Evolutionary conservation across 202 grass and related monocot genomes (phyloP).

Genomic region (Schoenoplectus triqueter): DNA sequence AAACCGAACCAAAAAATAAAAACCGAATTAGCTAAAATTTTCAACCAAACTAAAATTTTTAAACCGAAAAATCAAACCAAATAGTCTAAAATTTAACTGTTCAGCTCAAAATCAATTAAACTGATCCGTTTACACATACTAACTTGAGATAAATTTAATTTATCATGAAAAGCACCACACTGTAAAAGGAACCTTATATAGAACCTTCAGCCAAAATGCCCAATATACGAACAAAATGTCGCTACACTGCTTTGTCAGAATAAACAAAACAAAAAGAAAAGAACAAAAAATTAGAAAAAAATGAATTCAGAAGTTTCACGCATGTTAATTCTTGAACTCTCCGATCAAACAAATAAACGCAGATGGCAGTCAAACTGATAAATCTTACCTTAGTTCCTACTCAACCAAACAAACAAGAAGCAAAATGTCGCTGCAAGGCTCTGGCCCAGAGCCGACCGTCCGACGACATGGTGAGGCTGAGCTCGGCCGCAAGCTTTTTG

Average conservation of each 20-base stretch:
- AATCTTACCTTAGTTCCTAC: not conserved
- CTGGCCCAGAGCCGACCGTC: conserved; percentile 52
- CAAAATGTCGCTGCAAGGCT: conserved; percentile 46
- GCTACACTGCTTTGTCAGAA: not conserved
- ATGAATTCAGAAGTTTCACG: conserved; percentile 19
- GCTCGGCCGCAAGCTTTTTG: conserved; percentile 70
- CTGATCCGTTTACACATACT: no score
- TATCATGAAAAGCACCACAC: not conserved
- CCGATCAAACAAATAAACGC: not conserved
- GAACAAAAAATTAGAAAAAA: not conserved
- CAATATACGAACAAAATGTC: no score
- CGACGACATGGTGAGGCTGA: conserved; percentile 61
- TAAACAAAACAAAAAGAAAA: not conserved
- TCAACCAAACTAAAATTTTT: no score
- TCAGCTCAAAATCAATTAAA: no score
- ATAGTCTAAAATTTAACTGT: no score
- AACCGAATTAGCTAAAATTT: no score
- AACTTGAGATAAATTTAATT: no score
- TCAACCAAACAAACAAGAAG: conserved; percentile 10
- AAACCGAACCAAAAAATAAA: no score
- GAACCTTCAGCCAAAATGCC: no score
- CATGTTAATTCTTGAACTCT: not conserved
- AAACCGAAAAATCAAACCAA: no score
- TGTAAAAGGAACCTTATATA: no score
- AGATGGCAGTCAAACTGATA: not conserved